phyloP scores from a whole-genome alignment of 371 early-diverging fungal species.

The Rhizopus stolonifer region DNA sequence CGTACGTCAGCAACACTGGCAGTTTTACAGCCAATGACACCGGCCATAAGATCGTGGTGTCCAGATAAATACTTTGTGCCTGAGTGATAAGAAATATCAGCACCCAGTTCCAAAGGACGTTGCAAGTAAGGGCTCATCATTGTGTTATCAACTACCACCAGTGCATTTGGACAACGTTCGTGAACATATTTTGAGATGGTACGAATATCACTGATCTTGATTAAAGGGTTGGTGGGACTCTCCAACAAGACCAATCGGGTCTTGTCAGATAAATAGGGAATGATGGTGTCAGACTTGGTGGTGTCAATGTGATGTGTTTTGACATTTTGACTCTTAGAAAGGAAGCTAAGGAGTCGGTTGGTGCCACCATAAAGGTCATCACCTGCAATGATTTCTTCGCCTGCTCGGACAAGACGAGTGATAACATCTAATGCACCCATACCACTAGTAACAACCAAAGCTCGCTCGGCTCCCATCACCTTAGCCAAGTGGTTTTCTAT shows the following conservation, averaged over 20 bases:
- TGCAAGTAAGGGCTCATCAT: conserved; percentile 93
- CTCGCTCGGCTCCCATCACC: conserved; percentile 78
- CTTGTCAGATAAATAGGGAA: conserved; percentile 67
- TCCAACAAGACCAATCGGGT: conserved; percentile 83
- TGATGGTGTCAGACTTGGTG: conserved; percentile 62
- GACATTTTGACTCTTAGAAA: conserved; percentile 67
- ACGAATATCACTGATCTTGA: conserved; percentile 82
- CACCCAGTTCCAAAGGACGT: conserved; percentile 82
- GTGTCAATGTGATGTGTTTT: conserved; percentile 86
- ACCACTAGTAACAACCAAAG: conserved; percentile 81
- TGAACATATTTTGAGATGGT: conserved; percentile 71
- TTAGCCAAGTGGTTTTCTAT: conserved; percentile 84
- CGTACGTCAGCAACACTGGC: conserved; percentile 70
- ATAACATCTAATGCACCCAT: conserved; percentile 90
- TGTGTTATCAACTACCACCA: conserved; percentile 93
- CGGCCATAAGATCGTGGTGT: conserved; percentile 94
- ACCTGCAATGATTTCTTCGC: conserved; percentile 86
- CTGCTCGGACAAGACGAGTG: conserved; percentile 72
- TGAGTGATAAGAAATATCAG: conserved; percentile 86
- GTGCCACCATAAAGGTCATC: conserved; percentile 92
- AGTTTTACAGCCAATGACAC: conserved; percentile 76
- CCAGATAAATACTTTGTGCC: conserved; percentile 91
- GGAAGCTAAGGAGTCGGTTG: conserved; percentile 77
- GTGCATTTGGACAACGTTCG: conserved; percentile 64
- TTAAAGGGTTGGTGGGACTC: conserved; percentile 89